phyloP scores from a whole-genome alignment of 2,329 filamentous ascomycete genomes.

The Xylariaceae sp. region DNA sequence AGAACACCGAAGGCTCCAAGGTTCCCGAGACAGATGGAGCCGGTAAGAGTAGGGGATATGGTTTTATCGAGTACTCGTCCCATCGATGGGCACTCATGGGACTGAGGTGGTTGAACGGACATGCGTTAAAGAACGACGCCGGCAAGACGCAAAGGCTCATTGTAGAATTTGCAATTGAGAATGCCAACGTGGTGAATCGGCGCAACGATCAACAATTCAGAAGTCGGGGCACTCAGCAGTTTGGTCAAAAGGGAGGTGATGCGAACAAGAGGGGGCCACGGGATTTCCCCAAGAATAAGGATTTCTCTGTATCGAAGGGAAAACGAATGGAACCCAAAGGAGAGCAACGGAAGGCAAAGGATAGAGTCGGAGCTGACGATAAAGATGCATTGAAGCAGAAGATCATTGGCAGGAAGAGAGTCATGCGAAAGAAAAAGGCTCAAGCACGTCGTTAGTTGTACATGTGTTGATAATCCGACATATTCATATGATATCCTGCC shows the following conservation, averaged over 20 bases:
- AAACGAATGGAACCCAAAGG: slow-evolving; percentile 13
- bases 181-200: slow-evolving; percentile 87
- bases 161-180: slow-evolving; percentile 97
- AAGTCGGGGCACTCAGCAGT: slow-evolving; percentile 9
- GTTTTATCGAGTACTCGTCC: slow-evolving; percentile 94
- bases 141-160: slow-evolving; percentile 87
- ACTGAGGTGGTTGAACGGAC: slow-evolving; percentile 87
- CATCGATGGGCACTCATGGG: slow-evolving; percentile 95
- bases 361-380: slow-evolving; percentile 14
- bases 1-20: slow-evolving; percentile 81
- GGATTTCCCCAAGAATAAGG: slow-evolving; percentile 20
- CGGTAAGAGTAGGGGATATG: slow-evolving; percentile 86
- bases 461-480: too few species aligned
- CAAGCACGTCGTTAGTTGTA: slow-evolving; percentile 28
- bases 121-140: slow-evolving; percentile 50
- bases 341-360: slow-evolving; percentile 3
- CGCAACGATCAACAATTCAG: slow-evolving; percentile 54
- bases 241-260: slow-evolving; percentile 22
- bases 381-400: slow-evolving; percentile 52
- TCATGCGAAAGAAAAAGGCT: slow-evolving; percentile 68
- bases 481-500: too few species aligned
- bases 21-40: slow-evolving; percentile 71
- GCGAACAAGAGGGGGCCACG: slow-evolving; percentile 28
- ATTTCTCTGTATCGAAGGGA: slow-evolving; percentile 31
- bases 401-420: slow-evolving; percentile 81